A percentile compares a stretch with the other conserved stretches of the same genome.
These are phyloP conservation scores for Ustilago hordei DNA, from an alignment of 1,284 basidiomycete genomes.

Conservation along the genomic window DNA sequence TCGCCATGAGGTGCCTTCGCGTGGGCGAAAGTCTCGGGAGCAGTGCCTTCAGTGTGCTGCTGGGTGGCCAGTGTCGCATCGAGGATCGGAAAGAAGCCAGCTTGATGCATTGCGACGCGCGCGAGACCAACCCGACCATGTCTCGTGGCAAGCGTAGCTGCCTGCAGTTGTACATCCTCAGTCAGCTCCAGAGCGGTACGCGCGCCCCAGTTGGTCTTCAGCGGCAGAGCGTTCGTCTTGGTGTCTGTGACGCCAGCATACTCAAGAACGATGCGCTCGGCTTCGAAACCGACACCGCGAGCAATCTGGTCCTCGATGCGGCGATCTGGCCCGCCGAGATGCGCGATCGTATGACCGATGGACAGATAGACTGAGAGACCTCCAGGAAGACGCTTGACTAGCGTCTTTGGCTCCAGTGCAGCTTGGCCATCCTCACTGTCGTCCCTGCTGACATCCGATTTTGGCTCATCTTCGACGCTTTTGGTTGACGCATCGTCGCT, in stretches of 20 bases:
- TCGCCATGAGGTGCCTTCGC: conserved; percentile 28
- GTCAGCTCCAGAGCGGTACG: conserved; percentile 57
- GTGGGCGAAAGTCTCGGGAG: conserved; percentile 23
- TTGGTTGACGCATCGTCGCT: neutral
- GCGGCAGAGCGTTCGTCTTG: conserved; percentile 31
- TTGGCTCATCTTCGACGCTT: too few relatives aligned
- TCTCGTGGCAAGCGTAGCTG: conserved; percentile 43
- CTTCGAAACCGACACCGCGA: conserved; percentile 60
- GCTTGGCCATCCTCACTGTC: neutral
- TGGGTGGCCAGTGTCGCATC: conserved; percentile 63
- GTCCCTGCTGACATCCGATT: neutral
- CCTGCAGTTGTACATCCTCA: conserved; percentile 56
- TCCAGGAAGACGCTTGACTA: conserved; percentile 52
- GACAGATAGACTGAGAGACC: conserved; percentile 52
- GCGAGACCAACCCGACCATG: conserved; percentile 46
- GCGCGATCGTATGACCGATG: conserved; percentile 53
- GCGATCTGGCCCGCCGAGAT: conserved; percentile 55
- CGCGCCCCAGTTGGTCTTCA: conserved; percentile 48
- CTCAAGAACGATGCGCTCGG: conserved; percentile 55
- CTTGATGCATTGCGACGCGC: conserved; percentile 55
- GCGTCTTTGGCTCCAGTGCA: conserved; percentile 6
- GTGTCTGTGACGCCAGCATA: conserved; percentile 42
- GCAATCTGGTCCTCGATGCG: conserved; percentile 50
- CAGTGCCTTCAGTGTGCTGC: conserved; percentile 53
- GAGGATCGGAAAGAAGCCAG: conserved; percentile 68